Evolutionary conservation across 2,329 filamentous ascomycete species (phyloP), one percentile per base, ranked within the genome.

Genomic region (Trichoderma lentiforme): DNA sequence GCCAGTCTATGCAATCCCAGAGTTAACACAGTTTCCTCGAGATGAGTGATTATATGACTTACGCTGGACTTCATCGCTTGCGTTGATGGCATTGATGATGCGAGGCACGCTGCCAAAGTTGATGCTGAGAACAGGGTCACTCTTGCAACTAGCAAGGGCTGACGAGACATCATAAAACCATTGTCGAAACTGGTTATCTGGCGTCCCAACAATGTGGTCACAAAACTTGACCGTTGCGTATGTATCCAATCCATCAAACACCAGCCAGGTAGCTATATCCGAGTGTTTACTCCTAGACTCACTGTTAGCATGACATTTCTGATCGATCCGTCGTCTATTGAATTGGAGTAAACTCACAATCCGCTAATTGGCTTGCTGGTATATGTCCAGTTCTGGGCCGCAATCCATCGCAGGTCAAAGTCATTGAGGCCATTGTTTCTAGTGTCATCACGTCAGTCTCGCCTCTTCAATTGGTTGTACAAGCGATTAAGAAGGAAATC

Each of bases 211-310:
- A 67, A 83, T 80, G 26, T 86, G 77, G 0, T 83, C 85, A 73
- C 89, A 91, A 43, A 91, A 81, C 7, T 83, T 81, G 60, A 91
- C 84, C 11, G 84, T 85, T 6, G 87, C 82, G 74, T 89, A 90
- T 0, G 89, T 91, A 74, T 91, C 89, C 2, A 91, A 81, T 7
- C 89, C 89, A 71, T 91, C 85, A 79, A 91, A 91, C 0, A 90
- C 81, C 1, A 91, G 83, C 82, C 85, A 90, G 3, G 85, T 88
- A 6, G 76, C 81, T 2, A 77, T 77, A 12, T 36, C 26, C 4
- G 58, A n/a, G 1, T 72, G 51, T 26, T 67, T 70, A 30, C 32
- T 39, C 83, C 15, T 80, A 79, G 3, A 57, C 51, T 76, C 72
- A 39, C 4, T 66, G 63, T 61, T 53, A 39, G 73, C 74, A 53